Conservation (phyloP, 768 basidiomycete species). For the Tricholoma furcatifolium region DNA sequence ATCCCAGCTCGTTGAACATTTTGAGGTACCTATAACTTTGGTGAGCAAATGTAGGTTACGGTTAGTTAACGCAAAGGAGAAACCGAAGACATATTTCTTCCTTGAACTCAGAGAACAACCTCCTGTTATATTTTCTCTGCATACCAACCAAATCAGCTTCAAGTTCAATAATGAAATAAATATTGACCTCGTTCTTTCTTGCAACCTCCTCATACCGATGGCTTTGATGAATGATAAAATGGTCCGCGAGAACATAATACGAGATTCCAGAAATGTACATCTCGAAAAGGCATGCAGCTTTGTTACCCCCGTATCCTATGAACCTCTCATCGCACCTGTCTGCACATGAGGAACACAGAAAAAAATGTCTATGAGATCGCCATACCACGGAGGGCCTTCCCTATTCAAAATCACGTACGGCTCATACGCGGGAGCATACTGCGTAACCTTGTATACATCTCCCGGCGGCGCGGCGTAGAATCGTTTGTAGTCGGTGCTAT, state of each 20-base stretch:
- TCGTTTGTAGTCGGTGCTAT: slow-evolving; percentile 72
- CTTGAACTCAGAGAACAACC: slow-evolving; percentile 74
- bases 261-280: slow-evolving; percentile 86
- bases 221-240: slow-evolving; percentile 88
- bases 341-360: neutral
- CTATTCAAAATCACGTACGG: slow-evolving; percentile 85
- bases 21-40: slow-evolving; percentile 54
- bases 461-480: slow-evolving; percentile 63
- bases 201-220: slow-evolving; percentile 78
- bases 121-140: slow-evolving; percentile 74
- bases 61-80: neutral
- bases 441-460: slow-evolving; percentile 70
- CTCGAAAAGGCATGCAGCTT: slow-evolving; percentile 89
- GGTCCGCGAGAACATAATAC: slow-evolving; percentile 81
- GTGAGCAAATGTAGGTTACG: neutral
- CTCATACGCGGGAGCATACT: slow-evolving; percentile 84
- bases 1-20: slow-evolving; percentile 49
- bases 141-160: slow-evolving; percentile 1
- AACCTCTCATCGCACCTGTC: slow-evolving; percentile 89
- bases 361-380: slow-evolving; percentile 3
- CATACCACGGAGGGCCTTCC: slow-evolving; percentile 72
- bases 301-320: slow-evolving; percentile 89
- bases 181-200: slow-evolving; percentile 62
- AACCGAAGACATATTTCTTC: slow-evolving; percentile 74
- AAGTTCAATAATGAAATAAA: neutral